A percentile compares a stretch with the other conserved stretches of the same genome.
These are phyloP conservation scores for Stevia rebaudiana DNA, from an alignment of 140 eudicot species.

Conservation along the genomic window DNA sequence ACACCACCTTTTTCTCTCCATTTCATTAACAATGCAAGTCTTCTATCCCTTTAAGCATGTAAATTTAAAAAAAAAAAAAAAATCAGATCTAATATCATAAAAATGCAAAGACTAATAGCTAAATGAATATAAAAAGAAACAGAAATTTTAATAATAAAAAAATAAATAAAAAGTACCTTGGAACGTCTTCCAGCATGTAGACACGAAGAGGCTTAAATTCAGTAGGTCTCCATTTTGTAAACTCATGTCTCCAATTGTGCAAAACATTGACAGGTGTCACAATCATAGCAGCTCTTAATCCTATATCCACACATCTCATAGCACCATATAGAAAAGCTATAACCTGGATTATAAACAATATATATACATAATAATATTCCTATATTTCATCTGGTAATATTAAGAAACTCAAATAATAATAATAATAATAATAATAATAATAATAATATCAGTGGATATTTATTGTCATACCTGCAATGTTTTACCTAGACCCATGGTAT, in stretches of 20 bases:
- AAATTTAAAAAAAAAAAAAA: not conserved
- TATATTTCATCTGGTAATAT: not conserved
- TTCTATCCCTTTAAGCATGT: slow-evolving; percentile 61
- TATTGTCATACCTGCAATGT: slow-evolving; percentile 73
- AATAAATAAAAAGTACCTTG: slow-evolving; percentile 50
- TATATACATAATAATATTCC: too few species aligned
- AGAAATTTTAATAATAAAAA: too few species aligned
- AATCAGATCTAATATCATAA: too few species aligned
- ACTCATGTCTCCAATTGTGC: slow-evolving; percentile 95
- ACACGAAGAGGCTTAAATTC: slow-evolving; percentile 81
- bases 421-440: not conserved
- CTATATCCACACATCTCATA: slow-evolving; percentile 85
- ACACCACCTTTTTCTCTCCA: slow-evolving; percentile 93
- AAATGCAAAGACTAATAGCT: too few species aligned
- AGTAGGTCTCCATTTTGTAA: slow-evolving; percentile 77
- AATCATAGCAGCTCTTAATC: slow-evolving; percentile 72
- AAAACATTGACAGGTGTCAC: slow-evolving; percentile 94
- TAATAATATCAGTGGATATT: not conserved
- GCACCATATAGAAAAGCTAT: slow-evolving; percentile 88
- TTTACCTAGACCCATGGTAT: slow-evolving; percentile 99
- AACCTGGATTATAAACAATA: too few species aligned
- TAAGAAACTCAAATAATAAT: not conserved
- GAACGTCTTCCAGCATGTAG: slow-evolving; percentile 86
- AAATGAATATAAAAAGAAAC: not conserved
- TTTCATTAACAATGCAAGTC: slow-evolving; percentile 63